These are phyloP conservation scores for Acer campestre DNA, from an alignment of 345 rosid species.

Conservation along the genomic window DNA sequence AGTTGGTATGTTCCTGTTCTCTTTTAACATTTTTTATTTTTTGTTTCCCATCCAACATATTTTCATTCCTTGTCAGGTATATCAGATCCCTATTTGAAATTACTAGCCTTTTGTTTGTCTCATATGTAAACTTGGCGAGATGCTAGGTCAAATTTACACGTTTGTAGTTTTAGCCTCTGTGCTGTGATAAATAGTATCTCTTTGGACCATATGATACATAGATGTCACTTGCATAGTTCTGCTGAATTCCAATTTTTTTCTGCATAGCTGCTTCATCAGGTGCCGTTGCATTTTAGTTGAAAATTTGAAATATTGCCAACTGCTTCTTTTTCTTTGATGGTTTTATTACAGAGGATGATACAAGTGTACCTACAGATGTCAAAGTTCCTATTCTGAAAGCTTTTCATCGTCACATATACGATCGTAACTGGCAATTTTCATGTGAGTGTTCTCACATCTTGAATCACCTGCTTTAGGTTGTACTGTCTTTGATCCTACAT, in stretches of 20 bases:
- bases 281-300: background rate
- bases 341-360: conserved; percentile 88
- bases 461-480: conserved; percentile 7
- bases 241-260: background rate
- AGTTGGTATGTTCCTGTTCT: conserved; percentile 62
- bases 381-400: conserved; percentile 85
- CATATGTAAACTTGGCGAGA: background rate
- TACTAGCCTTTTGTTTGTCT: background rate
- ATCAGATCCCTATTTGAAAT: background rate
- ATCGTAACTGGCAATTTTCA: conserved; percentile 85
- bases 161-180: background rate
- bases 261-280: background rate
- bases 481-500: background rate
- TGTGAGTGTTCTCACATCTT: conserved; percentile 56
- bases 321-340: conserved; percentile 1
- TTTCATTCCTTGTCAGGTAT: conserved; percentile 14
- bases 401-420: conserved; percentile 79
- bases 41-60: conserved; percentile 5
- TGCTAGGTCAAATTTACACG: background rate
- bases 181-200: background rate
- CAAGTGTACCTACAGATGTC: conserved; percentile 79
- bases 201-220: background rate
- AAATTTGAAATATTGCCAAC: background rate
- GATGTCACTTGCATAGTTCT: background rate
- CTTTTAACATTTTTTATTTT: conserved; percentile 6